These are phyloP conservation scores for Comarum palustre DNA, from an alignment of 306 rosid species.

Conservation along the genomic window DNA sequence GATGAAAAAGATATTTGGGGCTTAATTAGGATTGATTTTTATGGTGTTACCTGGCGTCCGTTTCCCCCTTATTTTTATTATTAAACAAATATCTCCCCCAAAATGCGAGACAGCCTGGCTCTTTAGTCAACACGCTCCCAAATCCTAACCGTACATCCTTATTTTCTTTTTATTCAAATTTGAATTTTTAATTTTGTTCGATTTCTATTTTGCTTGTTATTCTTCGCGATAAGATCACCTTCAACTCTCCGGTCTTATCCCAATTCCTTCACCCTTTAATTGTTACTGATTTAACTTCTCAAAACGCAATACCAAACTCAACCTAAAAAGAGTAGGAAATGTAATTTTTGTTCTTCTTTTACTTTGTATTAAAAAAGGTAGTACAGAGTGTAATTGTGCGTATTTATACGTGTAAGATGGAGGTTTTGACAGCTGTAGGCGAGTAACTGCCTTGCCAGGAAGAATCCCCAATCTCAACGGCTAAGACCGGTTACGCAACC, in stretches of 20 bases:
- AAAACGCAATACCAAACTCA: no score
- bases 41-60: slow-evolving; percentile 15
- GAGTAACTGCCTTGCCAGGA: slow-evolving; percentile 50
- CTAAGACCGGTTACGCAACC: slow-evolving; percentile 41
- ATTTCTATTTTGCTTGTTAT: not conserved
- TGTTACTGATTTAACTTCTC: slow-evolving; percentile 31
- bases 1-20: not conserved
- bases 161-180: not conserved
- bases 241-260: not conserved
- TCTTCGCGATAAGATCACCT: not conserved
- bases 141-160: not conserved
- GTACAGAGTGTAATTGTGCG: slow-evolving; percentile 12
- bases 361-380: no score
- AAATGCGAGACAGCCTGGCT: slow-evolving; percentile 46
- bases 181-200: not conserved
- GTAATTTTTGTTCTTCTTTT: not conserved
- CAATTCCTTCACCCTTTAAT: slow-evolving; percentile 4
- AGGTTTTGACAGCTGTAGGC: slow-evolving; percentile 48
- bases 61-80: slow-evolving; percentile 12
- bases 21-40: not conserved
- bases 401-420: slow-evolving; percentile 41
- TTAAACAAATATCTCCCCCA: slow-evolving; percentile 8
- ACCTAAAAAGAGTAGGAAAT: not conserved
- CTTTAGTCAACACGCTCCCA: slow-evolving; percentile 38
- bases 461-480: slow-evolving; percentile 37